Evolutionary conservation across 768 basidiomycete genomes (phyloP), one percentile per base, ranked within the genome.

Genomic region (Podaxis rugospora): DNA sequence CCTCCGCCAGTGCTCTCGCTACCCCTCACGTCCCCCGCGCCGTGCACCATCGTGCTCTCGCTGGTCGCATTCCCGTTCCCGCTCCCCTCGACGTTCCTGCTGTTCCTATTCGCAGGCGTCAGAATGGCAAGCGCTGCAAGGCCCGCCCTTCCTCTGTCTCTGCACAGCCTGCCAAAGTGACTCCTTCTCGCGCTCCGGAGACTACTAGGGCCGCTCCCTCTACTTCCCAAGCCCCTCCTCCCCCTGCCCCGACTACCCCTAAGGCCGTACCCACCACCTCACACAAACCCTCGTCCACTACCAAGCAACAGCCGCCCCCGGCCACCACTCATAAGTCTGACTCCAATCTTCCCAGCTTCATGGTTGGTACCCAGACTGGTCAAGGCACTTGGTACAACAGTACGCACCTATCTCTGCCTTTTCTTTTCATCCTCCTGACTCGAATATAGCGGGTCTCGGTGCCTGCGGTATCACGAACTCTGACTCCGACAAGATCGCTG

Each of bases 391-490:
- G 72, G 71, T 88, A 85, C 66, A 67, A 61, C 21, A 79, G 79
- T 78, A 59, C 44, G 77, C 72, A 51, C 56, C 52, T 44, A 46
- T 53, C 47, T 36, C 50, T 16, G 11, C 62, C 46, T 62, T 16
- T 53, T 42, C 27, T 59, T 40, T 44, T 44, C 36, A 14, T 51
- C 61, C 28, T 63, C 35, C 46, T 63, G 55, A 36, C 65, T 54
- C 27, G 9, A 21, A 21, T 52, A 21, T 51, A 80, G 79, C 85
- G 62, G 88, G 86, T 55, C 78, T 88, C 46, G 85, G 85, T 57
- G 80, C 88, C 7, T 89, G 88, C 69, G 87, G 87, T 51, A 78
- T 81, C 65, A 76, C 73, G 50, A 87, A 86, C 74, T 71, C 62
- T 0, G 81, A 83, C 66, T 60, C 63, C 6, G 79, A 89, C 57